phyloP scores from a whole-genome alignment of 2,329 filamentous ascomycete genomes.

The Talaromyces sp. region DNA sequence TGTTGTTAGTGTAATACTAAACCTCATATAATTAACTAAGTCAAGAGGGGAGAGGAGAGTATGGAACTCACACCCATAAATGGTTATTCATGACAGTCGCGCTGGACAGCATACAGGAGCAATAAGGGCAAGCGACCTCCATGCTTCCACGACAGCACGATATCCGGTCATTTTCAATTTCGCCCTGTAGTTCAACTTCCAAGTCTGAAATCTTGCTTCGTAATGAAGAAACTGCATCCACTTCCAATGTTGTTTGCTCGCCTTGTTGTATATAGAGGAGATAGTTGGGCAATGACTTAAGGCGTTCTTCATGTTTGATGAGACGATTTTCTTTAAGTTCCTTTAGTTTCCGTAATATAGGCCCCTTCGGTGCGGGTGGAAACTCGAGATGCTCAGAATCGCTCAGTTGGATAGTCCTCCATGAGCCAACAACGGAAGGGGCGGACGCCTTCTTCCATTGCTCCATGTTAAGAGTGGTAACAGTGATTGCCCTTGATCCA shows the following conservation, averaged over 20 bases:
- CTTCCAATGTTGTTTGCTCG: background rate
- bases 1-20: background rate
- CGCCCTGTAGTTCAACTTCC: background rate
- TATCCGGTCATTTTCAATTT: background rate
- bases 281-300: background rate
- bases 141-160: background rate
- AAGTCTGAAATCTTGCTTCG: background rate
- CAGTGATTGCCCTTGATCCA: slow-evolving; percentile 1
- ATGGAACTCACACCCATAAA: slow-evolving; percentile 4
- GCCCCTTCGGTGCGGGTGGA: background rate
- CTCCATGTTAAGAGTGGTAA: slow-evolving; percentile 1
- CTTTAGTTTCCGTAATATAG: background rate
- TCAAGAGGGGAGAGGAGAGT: background rate
- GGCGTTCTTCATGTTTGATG: background rate
- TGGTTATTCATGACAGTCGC: background rate
- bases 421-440: slow-evolving; percentile 1
- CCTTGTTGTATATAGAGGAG: background rate
- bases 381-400: slow-evolving; percentile 2
- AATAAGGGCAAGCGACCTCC: slow-evolving; percentile 6
- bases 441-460: slow-evolving; percentile 2
- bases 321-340: background rate
- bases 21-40: background rate
- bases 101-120: background rate
- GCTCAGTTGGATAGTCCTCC: background rate
- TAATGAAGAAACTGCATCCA: background rate